A percentile compares a stretch with the other conserved stretches of the same genome.
phyloP scores from a whole-genome alignment of 306 rosid species.

The Medicago ruthenica region DNA sequence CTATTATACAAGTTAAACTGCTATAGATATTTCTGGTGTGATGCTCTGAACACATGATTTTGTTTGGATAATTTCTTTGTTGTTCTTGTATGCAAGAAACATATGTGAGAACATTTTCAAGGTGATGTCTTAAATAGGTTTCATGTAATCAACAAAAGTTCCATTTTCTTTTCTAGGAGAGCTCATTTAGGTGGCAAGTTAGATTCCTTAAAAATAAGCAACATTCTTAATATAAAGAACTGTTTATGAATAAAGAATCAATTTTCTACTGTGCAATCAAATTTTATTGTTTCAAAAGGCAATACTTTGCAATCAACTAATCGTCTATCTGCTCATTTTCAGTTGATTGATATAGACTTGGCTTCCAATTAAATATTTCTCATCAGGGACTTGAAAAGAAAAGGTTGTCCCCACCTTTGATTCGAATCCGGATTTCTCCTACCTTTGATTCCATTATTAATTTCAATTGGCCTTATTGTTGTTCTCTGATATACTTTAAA shows the following conservation, averaged over 20 bases:
- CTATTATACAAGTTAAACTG: background rate
- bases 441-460: background rate
- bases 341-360: background rate
- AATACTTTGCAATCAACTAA: no score
- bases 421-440: background rate
- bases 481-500: background rate
- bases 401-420: background rate
- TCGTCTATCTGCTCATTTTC: background rate
- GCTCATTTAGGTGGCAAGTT: background rate
- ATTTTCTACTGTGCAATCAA: no score
- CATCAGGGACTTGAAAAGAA: background rate
- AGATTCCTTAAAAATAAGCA: no score
- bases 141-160: background rate
- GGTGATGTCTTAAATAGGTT: background rate
- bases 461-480: background rate
- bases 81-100: slow-evolving; percentile 1
- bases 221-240: no score
- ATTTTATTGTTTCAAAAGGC: no score
- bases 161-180: background rate
- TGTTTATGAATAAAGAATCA: no score
- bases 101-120: background rate
- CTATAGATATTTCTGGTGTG: background rate
- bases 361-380: background rate
- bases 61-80: background rate
- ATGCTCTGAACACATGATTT: background rate